Base-by-base conservation (phyloP, 73 alveolate species). In the Symbiodinium pilosum region DNA sequence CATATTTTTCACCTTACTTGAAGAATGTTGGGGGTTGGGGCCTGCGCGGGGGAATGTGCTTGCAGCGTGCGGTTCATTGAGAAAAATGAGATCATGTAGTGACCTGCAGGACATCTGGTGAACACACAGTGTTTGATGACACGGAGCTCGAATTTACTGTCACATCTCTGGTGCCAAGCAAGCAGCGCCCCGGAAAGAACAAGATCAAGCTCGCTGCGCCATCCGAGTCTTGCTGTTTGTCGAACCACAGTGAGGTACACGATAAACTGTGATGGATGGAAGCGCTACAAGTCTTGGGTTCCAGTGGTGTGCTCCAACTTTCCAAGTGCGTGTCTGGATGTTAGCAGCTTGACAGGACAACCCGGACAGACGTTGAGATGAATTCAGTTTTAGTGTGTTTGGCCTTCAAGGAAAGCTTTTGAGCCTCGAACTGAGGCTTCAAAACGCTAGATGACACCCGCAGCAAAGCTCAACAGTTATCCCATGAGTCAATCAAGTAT, bases 191-290 rank as follows among this genome's bases (percentile, higher is more conserved):
- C 21, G 43, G 40, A 28, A 34, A 32, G 44, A 73, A 8, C 42
- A 30, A 8, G 8, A 4, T 14, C 6, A 20, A 52, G 28, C 20
- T 52, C 28, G 69, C 20, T 52, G 69, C 28, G 28, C 69, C 69
- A 12, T 52, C 9, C 28, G 28, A 52, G 9, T 9, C 69, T 52
- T 52, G 69, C 20, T 52, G 69, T 52, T 52, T 9, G 69, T 9
- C 9, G 20, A 52, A 9, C 9, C 20, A 12, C 20, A 20, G 20
- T 12, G 69, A 91, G 97, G 75, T 91, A 91, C 88, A 91, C 87
- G 83, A n/a, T 91, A 41, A 91, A 71, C 30, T 91, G 97, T 86
- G 97, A 32, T 30, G 97, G 97, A 24, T 91, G 97, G 97, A 91
- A 91, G 59, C 97, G 54, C 36, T 42, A 54, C 97, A 91, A 91